Evolutionary conservation across 1,284 basidiomycete species (phyloP), one percentile per base, ranked within the genome.

Genomic region (Tremellales sp.): DNA sequence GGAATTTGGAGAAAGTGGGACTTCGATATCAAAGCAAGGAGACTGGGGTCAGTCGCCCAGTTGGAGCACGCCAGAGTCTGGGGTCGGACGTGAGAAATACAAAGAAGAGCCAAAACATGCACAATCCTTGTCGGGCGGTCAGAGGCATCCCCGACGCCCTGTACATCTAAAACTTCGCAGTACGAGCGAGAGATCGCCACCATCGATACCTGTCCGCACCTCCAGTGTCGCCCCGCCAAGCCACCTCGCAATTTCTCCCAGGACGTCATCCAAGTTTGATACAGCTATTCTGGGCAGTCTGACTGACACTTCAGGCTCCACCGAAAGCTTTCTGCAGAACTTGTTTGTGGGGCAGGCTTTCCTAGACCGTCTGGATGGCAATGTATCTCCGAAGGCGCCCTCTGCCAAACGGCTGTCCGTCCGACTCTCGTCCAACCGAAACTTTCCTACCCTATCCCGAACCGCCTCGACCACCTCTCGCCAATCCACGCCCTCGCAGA

Each of bases 361-460:
- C 18, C 18, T 28, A 19, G 14, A 33, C 4, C 39, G 24, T 19
- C 45, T 41, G 4, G 28, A 33, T 29, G n/a, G 21, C 22, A 12
- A 21, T 4, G 21, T 27, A 27, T 32, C 40, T 46, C 16, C 16
- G 27, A 26, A 16, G 39, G 14, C 14, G 19, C n/a, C 32, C 14
- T 29, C 26, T 9, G 21, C 35, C 24, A 27, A 19, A 22, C 27
- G 26, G 40, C 29, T 26, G 38, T 22, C 40, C 32, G 33, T 22
- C 6, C 6, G 26, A 29, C 22, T 9, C 32, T 21, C 45, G 28
- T 33, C 43, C 27, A 51, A 14, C 19, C 45, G 43, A 3, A 42
- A 41, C 18, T 47, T 31, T 32, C 31, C 45, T 9, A 16, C 47
- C 24, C 37, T 42, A 26, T 26, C 38, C 18, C 9, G 34, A 5